These are phyloP conservation scores for Fraxinus sp. DNA, from an alignment of 305 asterid genomes.

Conservation along the genomic window DNA sequence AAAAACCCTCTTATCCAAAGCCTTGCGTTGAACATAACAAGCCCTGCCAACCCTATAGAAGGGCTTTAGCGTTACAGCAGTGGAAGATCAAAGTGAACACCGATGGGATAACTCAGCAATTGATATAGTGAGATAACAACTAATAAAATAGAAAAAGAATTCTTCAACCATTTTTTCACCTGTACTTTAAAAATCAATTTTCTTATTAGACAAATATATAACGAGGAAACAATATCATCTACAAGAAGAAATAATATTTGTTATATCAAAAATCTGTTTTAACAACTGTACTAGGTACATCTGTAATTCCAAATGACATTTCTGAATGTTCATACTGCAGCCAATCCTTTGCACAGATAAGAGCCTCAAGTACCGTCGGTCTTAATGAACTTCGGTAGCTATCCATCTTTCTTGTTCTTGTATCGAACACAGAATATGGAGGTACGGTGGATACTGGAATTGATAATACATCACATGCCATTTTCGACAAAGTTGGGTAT, in stretches of 20 bases:
- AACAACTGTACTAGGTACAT: slow-evolving; percentile 23
- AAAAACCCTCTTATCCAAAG: no score
- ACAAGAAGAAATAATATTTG: slow-evolving; percentile 4
- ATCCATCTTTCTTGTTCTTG: slow-evolving; percentile 47
- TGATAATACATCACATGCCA: slow-evolving; percentile 73
- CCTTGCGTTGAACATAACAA: no score
- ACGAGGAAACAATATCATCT: not conserved
- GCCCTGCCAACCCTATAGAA: no score
- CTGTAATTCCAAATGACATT: slow-evolving; percentile 11
- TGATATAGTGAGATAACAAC: not conserved
- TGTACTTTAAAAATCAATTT: not conserved
- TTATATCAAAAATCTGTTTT: slow-evolving; percentile 32
- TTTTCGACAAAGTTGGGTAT: slow-evolving; percentile 62
- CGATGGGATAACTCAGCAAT: not conserved
- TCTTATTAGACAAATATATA: not conserved
- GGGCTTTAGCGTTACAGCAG: no score
- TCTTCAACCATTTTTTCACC: not conserved
- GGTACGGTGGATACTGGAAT: slow-evolving; percentile 62
- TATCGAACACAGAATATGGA: slow-evolving; percentile 55
- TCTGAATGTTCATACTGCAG: slow-evolving; percentile 40
- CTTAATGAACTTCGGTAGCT: slow-evolving; percentile 42
- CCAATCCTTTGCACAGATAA: slow-evolving; percentile 80
- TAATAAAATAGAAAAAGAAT: not conserved
- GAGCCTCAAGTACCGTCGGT: slow-evolving; percentile 54
- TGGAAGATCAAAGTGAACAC: no score